Percentiles rank a stretch among this genome's conserved stretches.
These are phyloP conservation scores for Beauveria bassiana DNA, from an alignment of 2,329 filamentous ascomycete genomes.

Conservation along the genomic window DNA sequence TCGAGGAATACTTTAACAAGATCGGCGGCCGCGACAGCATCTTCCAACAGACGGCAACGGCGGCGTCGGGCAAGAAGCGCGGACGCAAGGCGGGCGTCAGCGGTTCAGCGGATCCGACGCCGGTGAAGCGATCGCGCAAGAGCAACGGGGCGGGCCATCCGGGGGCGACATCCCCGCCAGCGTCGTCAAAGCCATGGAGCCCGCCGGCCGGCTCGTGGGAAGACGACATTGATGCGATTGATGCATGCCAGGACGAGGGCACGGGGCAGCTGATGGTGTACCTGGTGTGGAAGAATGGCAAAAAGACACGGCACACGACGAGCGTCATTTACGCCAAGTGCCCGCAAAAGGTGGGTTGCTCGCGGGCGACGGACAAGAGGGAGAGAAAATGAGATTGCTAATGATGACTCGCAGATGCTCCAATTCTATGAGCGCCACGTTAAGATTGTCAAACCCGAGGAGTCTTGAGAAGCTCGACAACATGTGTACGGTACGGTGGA, in stretches of 20 bases:
- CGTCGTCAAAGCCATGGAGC: slow-evolving; percentile 47
- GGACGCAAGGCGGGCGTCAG: slow-evolving; percentile 30
- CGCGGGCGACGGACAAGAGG: neutral
- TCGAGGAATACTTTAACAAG: slow-evolving; percentile 54
- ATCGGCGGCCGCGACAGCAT: slow-evolving; percentile 57
- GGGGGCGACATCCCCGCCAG: slow-evolving; percentile 39
- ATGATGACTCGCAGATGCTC: slow-evolving; percentile 39
- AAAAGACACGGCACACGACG: slow-evolving; percentile 67
- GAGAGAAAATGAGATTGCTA: neutral
- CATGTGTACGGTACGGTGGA: neutral
- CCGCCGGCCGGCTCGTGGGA: slow-evolving; percentile 73
- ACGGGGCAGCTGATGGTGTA: slow-evolving; percentile 56
- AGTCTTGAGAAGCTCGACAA: slow-evolving; percentile 13
- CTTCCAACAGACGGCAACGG: slow-evolving; percentile 41
- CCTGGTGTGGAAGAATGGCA: slow-evolving; percentile 64
- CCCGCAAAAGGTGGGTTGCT: slow-evolving; percentile 58
- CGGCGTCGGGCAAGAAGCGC: slow-evolving; percentile 50
- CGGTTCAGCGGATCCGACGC: slow-evolving; percentile 16
- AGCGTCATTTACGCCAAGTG: slow-evolving; percentile 64
- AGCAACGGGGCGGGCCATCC: slow-evolving; percentile 39
- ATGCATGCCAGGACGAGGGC: slow-evolving; percentile 62
- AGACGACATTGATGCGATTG: slow-evolving; percentile 60
- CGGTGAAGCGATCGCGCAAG: slow-evolving; percentile 37
- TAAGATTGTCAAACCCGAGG: slow-evolving; percentile 39
- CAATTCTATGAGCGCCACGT: slow-evolving; percentile 53